Base-by-base conservation (phyloP, 768 basidiomycete genomes). In the Coprinopsis strossmayeri region DNA sequence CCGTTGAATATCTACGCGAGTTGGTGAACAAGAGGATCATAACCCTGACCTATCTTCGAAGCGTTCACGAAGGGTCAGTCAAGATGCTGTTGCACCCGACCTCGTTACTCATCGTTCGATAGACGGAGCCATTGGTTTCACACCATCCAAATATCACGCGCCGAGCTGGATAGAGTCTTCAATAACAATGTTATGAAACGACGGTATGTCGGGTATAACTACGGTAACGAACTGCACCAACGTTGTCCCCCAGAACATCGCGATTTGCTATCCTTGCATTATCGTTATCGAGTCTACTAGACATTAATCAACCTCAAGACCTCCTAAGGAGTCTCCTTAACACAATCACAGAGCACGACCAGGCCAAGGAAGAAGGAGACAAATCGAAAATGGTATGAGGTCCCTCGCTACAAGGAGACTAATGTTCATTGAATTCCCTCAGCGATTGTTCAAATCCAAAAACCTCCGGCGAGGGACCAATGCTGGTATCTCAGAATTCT, bases 111-210 rank as follows among this genome's bases (percentile, higher is more conserved):
- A 39, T 26, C 42, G 13, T 34, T 42, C 41, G 11, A 44, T 53
- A 91, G 90, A 46, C 82, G 81, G 47, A 82, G 81, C 53, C 84
- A 90, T 60, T 91, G 90, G 90, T 89, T 89, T 59, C 87, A 91
- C 61, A 93, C 91, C 11, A 82, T 93, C 55, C 74, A 87, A 59
- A 78, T 93, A 57, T 81, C 84, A 47, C 78, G 78, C 41, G 57
- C 69, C 15, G 91, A 91, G 46, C 77, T 93, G 2, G 84, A 88
- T 49, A 78, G 72, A 43, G 78, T 78, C 47, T 93, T 92, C 62
- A 81, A 72, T 56, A 89, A 87, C 59, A 63, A 64, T 5, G 78
- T 77, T 17, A 91, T 91, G 82, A 84, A 79, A 72, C 87, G 81
- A 65, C 76, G 88, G 89, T 89, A 30, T 38, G 57, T 57, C 45